Base-by-base conservation (phyloP, 2,329 filamentous ascomycete genomes). In the Calonectria montana region DNA sequence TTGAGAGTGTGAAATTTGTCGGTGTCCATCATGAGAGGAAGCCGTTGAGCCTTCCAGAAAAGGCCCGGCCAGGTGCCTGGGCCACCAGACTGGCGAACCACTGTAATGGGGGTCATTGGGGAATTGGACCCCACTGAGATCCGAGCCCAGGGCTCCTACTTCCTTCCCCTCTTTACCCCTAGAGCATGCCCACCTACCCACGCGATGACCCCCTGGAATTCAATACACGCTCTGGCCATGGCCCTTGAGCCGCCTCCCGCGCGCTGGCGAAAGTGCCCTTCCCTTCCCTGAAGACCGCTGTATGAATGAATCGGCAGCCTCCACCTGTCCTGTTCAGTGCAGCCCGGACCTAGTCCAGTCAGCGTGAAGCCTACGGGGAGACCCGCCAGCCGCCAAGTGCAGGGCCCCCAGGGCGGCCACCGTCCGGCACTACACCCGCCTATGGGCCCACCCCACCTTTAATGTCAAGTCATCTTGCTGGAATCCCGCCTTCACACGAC, bases 391-490 rank as follows among this genome's bases (percentile, higher is more conserved):
- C 37, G 57, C 39, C 37, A 31, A 21, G 57, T 62, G 15, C 57
- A 62, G 39, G 57, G 39, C 57, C 47, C 57, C 47, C 62, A 53
- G 43, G 53, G 21, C 53, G 35, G 48, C 62, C 67, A 61, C 67
- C 55, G 53, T 59, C 62, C 62, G 48, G 39, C 59, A 59, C 67
- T 69, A 41, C 37, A 57, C 41, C 62, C 67, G 67, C 31, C 68
- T 12, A 62, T 70, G 63, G 68, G 63, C 68, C 63, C 45, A 70
- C 68, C 68, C 68, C 68, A 70, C 68, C 68, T 70, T 64, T 71
- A 71, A 71, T 72, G 70, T 72, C 70, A 72, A 70, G 50, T 72
- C 70, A 66, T 72, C 66, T 69, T 69, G 66, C 39, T 66, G 50
- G 62, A 23, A 66, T 55, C 55, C 41, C 64, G 67, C 45, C 55